Evolutionary conservation across 768 basidiomycete genomes (phyloP).

Genomic region (Paxillus ammoniavirescens): DNA sequence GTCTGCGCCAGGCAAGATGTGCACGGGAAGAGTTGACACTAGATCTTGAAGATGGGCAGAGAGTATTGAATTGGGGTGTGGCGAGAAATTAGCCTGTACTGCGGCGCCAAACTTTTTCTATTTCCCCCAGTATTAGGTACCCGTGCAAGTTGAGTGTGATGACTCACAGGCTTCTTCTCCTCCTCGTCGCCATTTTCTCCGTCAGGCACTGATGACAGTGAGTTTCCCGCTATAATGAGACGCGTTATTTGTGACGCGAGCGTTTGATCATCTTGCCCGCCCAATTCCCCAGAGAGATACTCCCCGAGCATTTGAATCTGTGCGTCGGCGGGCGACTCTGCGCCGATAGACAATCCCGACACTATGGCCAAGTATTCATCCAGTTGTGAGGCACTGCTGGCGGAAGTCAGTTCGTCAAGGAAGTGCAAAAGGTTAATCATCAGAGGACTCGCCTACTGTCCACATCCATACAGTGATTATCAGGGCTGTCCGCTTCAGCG

Average conservation of each 20-base stretch:
- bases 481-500: slow-evolving; percentile 20
- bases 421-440: background rate
- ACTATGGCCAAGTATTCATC: slow-evolving; percentile 84
- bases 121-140: slow-evolving; percentile 14
- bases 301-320: slow-evolving; percentile 87
- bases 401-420: slow-evolving; percentile 9
- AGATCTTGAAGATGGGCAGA: slow-evolving; percentile 74
- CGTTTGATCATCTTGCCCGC: slow-evolving; percentile 62
- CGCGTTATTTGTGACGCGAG: slow-evolving; percentile 74
- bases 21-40: slow-evolving; percentile 74
- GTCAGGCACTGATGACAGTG: slow-evolving; percentile 54
- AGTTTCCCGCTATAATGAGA: slow-evolving; percentile 89
- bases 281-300: slow-evolving; percentile 82
- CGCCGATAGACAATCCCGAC: slow-evolving; percentile 83
- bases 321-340: slow-evolving; percentile 58
- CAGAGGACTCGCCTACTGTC: slow-evolving; percentile 50
- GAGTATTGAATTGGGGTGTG: slow-evolving; percentile 71
- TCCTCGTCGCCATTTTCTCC: slow-evolving; percentile 33
- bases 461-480: slow-evolving; percentile 57
- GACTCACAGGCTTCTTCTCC: slow-evolving; percentile 56
- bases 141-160: background rate
- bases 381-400: slow-evolving; percentile 19
- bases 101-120: slow-evolving; percentile 69
- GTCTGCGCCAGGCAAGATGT: slow-evolving; percentile 81
- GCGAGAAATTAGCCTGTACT: slow-evolving; percentile 53